phyloP scores from a whole-genome alignment of 345 rosid species.

The Citrus hindsii region DNA sequence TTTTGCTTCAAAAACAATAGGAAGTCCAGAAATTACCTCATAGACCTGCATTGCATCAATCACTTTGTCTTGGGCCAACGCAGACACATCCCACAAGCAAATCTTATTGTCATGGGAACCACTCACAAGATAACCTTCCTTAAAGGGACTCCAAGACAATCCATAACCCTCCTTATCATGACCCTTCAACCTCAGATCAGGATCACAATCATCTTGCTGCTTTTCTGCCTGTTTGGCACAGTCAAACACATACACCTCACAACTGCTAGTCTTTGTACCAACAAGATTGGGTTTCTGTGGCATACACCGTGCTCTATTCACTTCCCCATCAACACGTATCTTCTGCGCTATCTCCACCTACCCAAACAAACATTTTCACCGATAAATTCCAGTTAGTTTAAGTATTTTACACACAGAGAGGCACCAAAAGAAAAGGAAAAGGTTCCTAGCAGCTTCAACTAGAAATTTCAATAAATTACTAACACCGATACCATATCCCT shows the following conservation, averaged over 20 bases:
- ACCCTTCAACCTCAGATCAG: conserved; percentile 83
- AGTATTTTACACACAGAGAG: neutral
- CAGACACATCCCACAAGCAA: conserved; percentile 87
- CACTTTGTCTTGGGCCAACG: conserved; percentile 49
- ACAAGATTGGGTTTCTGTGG: conserved; percentile 69
- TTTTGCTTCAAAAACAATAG: neutral
- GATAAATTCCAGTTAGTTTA: neutral
- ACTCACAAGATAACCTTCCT: conserved; percentile 81
- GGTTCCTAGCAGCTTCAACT: neutral
- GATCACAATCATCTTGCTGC: conserved; percentile 51
- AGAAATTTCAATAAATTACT: neutral
- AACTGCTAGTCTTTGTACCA: conserved; percentile 78
- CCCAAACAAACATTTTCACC: neutral
- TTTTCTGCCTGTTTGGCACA: conserved; percentile 48
- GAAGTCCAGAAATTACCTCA: conserved; percentile 43
- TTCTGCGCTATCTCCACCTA: conserved; percentile 81
- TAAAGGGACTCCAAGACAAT: conserved; percentile 85
- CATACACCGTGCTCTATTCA: conserved; percentile 89
- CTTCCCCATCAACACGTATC: conserved; percentile 86
- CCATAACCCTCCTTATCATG: conserved; percentile 95
- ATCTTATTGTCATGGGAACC: conserved; percentile 84
- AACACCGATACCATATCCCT: neutral
- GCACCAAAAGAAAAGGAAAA: too few relatives aligned
- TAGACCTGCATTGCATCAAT: conserved; percentile 61
- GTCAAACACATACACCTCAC: conserved; percentile 80